Conservation (phyloP, 2,329 filamentous ascomycete genomes). For the Ascochyta lentis region DNA sequence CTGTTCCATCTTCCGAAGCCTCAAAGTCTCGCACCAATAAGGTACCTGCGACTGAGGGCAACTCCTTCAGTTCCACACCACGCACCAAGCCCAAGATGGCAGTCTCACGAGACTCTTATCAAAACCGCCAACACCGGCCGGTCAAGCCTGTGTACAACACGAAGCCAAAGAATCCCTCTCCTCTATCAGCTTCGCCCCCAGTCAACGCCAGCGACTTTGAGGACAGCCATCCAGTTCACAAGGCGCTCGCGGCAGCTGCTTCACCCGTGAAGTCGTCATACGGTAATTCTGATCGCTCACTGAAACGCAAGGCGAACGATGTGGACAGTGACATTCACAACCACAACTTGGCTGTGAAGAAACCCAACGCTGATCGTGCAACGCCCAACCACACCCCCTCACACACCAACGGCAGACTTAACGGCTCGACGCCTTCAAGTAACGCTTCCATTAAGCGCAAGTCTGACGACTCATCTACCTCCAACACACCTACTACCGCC, state of each 20-base stretch:
- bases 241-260: constrained; percentile 43
- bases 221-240: constrained; percentile 51
- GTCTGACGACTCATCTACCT: constrained; percentile 47
- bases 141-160: constrained; percentile 49
- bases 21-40: constrained; percentile 42
- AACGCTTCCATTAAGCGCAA: constrained; percentile 54
- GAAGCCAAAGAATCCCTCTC: constrained; percentile 67
- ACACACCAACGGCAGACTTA: constrained; percentile 36
- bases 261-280: constrained; percentile 43
- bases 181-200: constrained; percentile 66
- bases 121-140: constrained; percentile 35
- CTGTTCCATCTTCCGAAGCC: constrained; percentile 29
- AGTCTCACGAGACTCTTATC: constrained; percentile 31
- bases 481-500: constrained; percentile 34
- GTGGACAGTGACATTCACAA: constrained; percentile 48
- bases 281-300: constrained; percentile 41
- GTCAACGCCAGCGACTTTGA: constrained; percentile 66
- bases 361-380: constrained; percentile 37
- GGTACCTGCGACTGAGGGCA: constrained; percentile 26
- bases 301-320: constrained; percentile 53
- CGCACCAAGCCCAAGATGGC: constrained; percentile 42
- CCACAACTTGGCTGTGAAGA: constrained; percentile 44
- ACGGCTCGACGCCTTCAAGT: constrained; percentile 39
- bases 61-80: constrained; percentile 31
- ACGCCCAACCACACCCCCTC: constrained; percentile 40